Conservation (phyloP, 495 filamentous ascomycete species). For the Sabuloglossum arenarium region DNA sequence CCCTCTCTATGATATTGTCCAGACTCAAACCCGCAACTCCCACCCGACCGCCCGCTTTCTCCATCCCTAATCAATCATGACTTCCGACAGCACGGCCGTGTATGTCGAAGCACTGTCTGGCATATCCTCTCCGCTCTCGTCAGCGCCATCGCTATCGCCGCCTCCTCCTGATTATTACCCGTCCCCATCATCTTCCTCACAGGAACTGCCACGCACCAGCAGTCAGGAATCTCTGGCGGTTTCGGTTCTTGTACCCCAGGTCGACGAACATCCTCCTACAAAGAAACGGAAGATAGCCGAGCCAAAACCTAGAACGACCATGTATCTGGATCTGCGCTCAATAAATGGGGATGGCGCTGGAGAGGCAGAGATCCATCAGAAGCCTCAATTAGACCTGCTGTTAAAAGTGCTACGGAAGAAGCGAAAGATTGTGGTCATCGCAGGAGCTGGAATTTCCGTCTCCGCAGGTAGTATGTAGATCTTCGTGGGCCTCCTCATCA, state of each 20-base stretch:
- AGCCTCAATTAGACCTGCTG: constrained; percentile 41
- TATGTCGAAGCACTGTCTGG: constrained; percentile 17
- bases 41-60: not conserved
- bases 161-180: constrained; percentile 31
- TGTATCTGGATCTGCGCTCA: constrained; percentile 47
- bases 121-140: constrained; percentile 32
- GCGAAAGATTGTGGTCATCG: constrained; percentile 90
- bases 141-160: constrained; percentile 29
- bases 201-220: constrained; percentile 22
- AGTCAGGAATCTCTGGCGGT: not conserved
- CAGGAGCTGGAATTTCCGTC: constrained; percentile 89
- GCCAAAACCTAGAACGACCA: constrained; percentile 52
- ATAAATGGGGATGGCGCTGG: constrained; percentile 12
- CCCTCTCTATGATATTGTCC: not conserved
- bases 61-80: not conserved
- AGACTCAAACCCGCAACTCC: not conserved
- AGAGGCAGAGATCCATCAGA: constrained; percentile 26
- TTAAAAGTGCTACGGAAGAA: constrained; percentile 63
- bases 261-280: constrained; percentile 27
- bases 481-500: not conserved
- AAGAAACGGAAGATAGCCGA: constrained; percentile 53
- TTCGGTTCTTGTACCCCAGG: not conserved
- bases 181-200: constrained; percentile 33
- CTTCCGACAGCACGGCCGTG: not conserved
- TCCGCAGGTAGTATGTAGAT: constrained; percentile 71